Percentiles rank a stretch among this genome's conserved stretches.
Evolutionary conservation across 2,329 filamentous ascomycete species (phyloP).

Genomic region (Sporothrix dimorphospora): DNA sequence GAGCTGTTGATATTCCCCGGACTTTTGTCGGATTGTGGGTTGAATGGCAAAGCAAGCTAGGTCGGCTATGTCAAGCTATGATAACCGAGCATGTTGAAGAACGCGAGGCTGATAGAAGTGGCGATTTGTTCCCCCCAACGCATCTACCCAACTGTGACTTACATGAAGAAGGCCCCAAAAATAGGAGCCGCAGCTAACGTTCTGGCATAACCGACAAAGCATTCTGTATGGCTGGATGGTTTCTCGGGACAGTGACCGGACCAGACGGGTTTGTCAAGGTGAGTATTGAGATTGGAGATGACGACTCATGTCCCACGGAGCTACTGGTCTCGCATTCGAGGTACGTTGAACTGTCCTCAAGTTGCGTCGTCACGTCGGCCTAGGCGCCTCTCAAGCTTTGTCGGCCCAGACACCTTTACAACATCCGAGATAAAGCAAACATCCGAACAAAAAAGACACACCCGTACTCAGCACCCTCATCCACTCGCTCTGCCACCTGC

Average conservation of each 20-base stretch:
- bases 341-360: no score
- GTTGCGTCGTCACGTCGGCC: not conserved
- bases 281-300: not conserved
- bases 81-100: conserved; percentile 8
- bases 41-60: not conserved
- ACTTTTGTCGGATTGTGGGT: not conserved
- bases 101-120: not conserved
- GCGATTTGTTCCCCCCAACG: not conserved
- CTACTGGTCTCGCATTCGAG: not conserved
- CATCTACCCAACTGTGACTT: not conserved
- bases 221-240: not conserved
- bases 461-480: not conserved
- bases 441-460: not conserved
- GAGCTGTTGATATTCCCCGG: not conserved
- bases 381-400: not conserved
- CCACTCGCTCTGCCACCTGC: no score
- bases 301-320: not conserved
- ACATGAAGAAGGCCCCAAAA: not conserved
- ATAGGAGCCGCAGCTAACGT: not conserved
- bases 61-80: conserved; percentile 1
- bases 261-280: not conserved
- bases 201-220: conserved; percentile 4
- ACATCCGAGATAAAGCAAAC: not conserved
- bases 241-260: not conserved
- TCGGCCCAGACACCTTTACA: not conserved